These are phyloP conservation scores for Yarrowia deformans DNA, from an alignment of 805 yeast species.

Conservation along the genomic window DNA sequence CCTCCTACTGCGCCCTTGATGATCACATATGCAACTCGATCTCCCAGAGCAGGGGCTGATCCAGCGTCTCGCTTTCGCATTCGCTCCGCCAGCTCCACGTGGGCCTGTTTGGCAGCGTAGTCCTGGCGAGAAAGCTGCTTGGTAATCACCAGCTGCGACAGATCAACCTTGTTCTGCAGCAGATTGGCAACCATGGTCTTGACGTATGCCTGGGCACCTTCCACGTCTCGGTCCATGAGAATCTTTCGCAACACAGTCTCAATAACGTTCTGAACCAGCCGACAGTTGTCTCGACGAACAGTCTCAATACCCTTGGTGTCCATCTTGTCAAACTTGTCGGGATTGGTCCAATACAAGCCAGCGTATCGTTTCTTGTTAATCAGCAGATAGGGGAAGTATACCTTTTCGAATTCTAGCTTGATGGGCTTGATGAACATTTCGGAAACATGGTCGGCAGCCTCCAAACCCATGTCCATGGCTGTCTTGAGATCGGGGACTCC, in stretches of 20 bases:
- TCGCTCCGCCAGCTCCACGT: conserved; percentile 92
- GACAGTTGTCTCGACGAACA: conserved; percentile 96
- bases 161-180: conserved; percentile 87
- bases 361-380: conserved; percentile 98
- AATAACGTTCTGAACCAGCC: conserved; percentile 91
- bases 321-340: conserved; percentile 93
- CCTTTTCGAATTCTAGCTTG: conserved; percentile 95
- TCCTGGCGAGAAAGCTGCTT: conserved; percentile 89
- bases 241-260: conserved; percentile 87
- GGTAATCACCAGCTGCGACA: conserved; percentile 91
- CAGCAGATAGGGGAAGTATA: conserved; percentile 89
- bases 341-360: conserved; percentile 93
- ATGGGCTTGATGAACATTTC: conserved; percentile 81
- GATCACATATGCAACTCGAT: conserved; percentile 96
- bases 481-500: conserved; percentile 80
- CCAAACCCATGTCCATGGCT: conserved; percentile 91
- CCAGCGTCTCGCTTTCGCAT: conserved; percentile 98
- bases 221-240: conserved; percentile 84
- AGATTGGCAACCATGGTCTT: conserved; percentile 88
- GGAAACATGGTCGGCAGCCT: conserved; percentile 91
- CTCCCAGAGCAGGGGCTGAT: conserved; percentile 95
- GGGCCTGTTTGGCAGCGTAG: conserved; percentile 96
- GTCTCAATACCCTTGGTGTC: conserved; percentile 99
- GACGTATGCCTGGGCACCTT: conserved; percentile 83
- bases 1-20: conserved; percentile 78